Evolutionary conservation across 805 yeast species (phyloP).

Genomic region (Metschnikowia koreensis): DNA sequence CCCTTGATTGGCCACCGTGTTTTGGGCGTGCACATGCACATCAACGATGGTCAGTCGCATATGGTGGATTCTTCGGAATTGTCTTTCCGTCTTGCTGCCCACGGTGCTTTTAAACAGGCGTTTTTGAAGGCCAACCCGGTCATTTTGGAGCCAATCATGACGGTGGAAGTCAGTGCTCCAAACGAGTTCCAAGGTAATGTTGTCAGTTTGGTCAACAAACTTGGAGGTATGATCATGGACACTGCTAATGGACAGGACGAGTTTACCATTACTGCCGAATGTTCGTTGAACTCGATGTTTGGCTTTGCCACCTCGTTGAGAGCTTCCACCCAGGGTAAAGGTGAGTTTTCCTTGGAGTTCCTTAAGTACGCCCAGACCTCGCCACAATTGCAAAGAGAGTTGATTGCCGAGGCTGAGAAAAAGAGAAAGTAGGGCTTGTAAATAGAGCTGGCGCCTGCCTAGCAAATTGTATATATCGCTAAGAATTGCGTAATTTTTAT

Average conservation of each 20-base stretch:
- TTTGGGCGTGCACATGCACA: constrained; percentile 86
- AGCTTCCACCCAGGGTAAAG: constrained; percentile 98
- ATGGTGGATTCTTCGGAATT: constrained; percentile 95
- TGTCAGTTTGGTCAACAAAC: constrained; percentile 87
- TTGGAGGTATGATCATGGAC: constrained; percentile 88
- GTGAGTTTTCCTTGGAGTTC: constrained; percentile 95
- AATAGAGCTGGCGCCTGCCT: background rate
- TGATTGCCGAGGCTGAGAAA: constrained; percentile 73
- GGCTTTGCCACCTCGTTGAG: constrained; percentile 94
- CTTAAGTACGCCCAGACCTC: constrained; percentile 88
- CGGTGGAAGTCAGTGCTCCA: constrained; percentile 89
- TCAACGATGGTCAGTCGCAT: constrained; percentile 97
- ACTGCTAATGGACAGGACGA: constrained; percentile 94
- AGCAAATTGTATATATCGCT: too few species aligned
- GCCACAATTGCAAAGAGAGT: constrained; percentile 84
- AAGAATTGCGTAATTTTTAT: too few species aligned
- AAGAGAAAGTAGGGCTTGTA: constrained; percentile 16
- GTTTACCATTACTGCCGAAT: constrained; percentile 88
- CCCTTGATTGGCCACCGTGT: constrained; percentile 95
- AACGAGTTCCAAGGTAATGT: constrained; percentile 93
- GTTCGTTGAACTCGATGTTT: constrained; percentile 94
- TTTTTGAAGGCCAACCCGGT: constrained; percentile 82
- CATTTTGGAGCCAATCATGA: constrained; percentile 95
- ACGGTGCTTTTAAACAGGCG: constrained; percentile 88
- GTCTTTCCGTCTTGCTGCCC: constrained; percentile 91